A percentile compares a stretch with the other conserved stretches of the same genome.
phyloP scores from a whole-genome alignment of 2,329 filamentous ascomycete genomes.

The Parastagonospora nodorum region DNA sequence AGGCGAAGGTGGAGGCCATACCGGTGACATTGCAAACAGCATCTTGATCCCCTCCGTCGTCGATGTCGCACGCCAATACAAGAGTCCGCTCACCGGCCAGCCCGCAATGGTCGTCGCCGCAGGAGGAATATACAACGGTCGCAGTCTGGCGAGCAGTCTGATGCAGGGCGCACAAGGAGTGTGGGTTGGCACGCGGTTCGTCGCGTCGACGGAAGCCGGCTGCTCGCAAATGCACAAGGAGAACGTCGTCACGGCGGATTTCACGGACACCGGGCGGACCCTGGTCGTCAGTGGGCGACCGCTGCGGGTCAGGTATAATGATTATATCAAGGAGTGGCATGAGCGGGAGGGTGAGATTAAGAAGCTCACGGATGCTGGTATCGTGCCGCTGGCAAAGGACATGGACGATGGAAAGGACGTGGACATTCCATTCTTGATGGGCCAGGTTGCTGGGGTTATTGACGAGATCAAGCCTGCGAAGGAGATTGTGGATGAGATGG shows the following conservation, averaged over 20 bases:
- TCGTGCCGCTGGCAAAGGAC: conserved; percentile 83
- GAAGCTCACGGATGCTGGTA: conserved; percentile 73
- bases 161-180: conserved; percentile 89
- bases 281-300: conserved; percentile 83
- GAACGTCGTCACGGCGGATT: conserved; percentile 77
- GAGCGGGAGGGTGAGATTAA: conserved; percentile 73
- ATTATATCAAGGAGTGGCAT: conserved; percentile 85
- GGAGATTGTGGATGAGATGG: conserved; percentile 90
- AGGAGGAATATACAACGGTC: conserved; percentile 83
- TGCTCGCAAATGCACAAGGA: conserved; percentile 83
- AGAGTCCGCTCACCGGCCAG: conserved; percentile 70
- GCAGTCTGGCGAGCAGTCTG: conserved; percentile 77
- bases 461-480: conserved; percentile 77
- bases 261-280: conserved; percentile 80
- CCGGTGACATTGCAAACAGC: conserved; percentile 83
- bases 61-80: conserved; percentile 77
- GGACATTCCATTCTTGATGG: conserved; percentile 90
- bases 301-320: conserved; percentile 78
- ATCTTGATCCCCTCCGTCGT: conserved; percentile 86
- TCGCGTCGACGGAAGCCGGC: conserved; percentile 79
- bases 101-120: conserved; percentile 84
- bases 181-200: conserved; percentile 94
- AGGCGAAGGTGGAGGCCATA: conserved; percentile 91
- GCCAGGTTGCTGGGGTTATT: conserved; percentile 84
- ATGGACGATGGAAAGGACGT: conserved; percentile 81